Conservation (phyloP, 2,329 filamentous ascomycete species). For the Ilyonectria robusta region DNA sequence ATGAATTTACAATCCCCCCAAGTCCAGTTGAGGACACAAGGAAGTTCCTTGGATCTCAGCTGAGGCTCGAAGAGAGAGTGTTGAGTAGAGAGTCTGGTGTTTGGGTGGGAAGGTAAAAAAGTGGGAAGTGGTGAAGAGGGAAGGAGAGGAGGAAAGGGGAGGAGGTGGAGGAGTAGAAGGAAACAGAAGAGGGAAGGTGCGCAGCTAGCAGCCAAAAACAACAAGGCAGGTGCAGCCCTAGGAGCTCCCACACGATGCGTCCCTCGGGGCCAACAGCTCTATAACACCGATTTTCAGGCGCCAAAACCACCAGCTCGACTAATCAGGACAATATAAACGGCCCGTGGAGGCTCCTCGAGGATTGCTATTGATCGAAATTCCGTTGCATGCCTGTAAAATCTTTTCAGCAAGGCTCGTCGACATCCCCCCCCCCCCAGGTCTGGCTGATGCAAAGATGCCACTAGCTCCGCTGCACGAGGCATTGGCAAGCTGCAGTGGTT, state of each 20-base stretch:
- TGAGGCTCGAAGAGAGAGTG: background rate
- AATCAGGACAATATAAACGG: background rate
- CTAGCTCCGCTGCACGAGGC: no score
- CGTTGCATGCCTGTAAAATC: background rate
- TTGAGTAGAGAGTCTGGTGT: background rate
- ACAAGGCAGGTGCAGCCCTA: slow-evolving; percentile 4
- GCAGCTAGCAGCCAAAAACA: slow-evolving; percentile 10
- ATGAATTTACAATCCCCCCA: background rate
- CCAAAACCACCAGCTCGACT: background rate
- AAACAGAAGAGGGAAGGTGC: slow-evolving; percentile 5
- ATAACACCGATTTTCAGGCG: background rate
- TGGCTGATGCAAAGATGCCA: no score
- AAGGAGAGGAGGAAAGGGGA: background rate
- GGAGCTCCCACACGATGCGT: background rate
- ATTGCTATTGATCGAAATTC: background rate
- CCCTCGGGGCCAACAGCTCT: background rate
- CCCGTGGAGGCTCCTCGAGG: background rate
- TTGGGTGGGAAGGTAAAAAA: background rate
- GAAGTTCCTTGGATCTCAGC: background rate
- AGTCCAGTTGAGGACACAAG: background rate
- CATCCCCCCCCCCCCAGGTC: background rate
- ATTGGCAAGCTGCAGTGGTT: background rate
- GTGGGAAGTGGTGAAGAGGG: slow-evolving; percentile 4
- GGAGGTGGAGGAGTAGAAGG: background rate
- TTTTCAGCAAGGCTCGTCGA: background rate